These are phyloP conservation scores for Hymenochaete sp. DNA, from an alignment of 1,284 basidiomycete genomes.

Conservation along the genomic window DNA sequence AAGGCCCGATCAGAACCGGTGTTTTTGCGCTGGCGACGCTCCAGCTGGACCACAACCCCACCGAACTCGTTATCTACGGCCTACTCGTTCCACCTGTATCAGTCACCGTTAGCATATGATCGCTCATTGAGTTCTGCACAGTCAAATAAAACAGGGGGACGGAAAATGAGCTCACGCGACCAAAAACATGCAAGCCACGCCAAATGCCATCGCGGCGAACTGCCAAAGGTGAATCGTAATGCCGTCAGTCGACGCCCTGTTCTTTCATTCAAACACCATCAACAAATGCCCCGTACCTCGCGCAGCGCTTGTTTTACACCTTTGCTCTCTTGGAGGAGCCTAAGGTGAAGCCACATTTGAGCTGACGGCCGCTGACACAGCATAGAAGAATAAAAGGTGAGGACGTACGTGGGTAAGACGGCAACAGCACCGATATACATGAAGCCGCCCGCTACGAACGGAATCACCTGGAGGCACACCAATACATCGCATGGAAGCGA, in stretches of 20 bases:
- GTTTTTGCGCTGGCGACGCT: too few relatives aligned
- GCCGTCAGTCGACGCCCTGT: constrained; percentile 14
- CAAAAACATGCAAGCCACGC: constrained; percentile 80
- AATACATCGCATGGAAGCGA: neutral
- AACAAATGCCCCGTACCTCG: constrained; percentile 45
- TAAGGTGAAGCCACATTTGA: constrained; percentile 25
- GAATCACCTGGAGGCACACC: constrained; percentile 56
- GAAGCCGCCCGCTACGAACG: constrained; percentile 88
- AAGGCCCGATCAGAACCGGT: too few relatives aligned
- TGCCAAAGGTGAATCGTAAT: constrained; percentile 27
- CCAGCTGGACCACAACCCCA: too few relatives aligned
- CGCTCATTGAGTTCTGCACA: constrained; percentile 19
- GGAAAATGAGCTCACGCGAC: constrained; percentile 87
- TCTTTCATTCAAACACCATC: too few relatives aligned
- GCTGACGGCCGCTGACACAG: constrained; percentile 3
- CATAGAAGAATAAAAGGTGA: constrained; percentile 6
- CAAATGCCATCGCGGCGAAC: constrained; percentile 85
- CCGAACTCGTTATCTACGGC: too few relatives aligned
- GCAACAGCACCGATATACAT: constrained; percentile 87
- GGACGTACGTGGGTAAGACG: constrained; percentile 73
- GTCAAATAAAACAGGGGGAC: constrained; percentile 11
- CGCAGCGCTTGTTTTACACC: constrained; percentile 78
- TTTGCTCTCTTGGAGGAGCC: constrained; percentile 77
- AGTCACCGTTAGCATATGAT: too few relatives aligned
- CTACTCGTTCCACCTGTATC: constrained; percentile 87